Evolutionary conservation across 768 basidiomycete genomes (phyloP), one percentile per base, ranked within the genome.

Genomic region (Lactifluus subvellereus): DNA sequence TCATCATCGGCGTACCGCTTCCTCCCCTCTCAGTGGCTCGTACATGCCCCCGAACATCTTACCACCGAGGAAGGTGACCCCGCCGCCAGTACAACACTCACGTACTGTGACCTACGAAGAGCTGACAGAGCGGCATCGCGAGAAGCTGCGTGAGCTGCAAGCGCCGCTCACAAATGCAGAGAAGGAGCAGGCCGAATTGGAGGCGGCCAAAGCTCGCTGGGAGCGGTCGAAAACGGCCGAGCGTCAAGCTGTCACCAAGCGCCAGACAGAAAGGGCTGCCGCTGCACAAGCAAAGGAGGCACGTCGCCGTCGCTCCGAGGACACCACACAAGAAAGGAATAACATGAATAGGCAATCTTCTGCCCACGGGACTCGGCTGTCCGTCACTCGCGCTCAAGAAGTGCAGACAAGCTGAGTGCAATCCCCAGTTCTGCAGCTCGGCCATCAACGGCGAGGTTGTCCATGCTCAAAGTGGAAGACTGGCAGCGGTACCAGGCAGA

Each of bases 81-180:
- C 74, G 42, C 84, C 86, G 11, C 82, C 83, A 67, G 76, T 76
- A 27, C 77, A 83, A 3, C 75, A 78, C 30, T 73, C 77, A 45
- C 85, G 88, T 16, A 82, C 86, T 32, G 82, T 84, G 61, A 92
- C 93, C 2, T 91, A 89, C 71, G 94, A 95, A 73, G 92, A 96
- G 71, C 78, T 96, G 37, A 86, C 84, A 52, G 90, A 92, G 67
- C 80, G 93, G 18, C 94, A 96, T 69, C 83, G 89, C 54, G 86
- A 89, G 75, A 90, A 91, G 75, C 82, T 97, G 77, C 82, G 81
- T 38, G 84, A 85, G 69, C 72, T 97, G 66, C 94, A 97, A 75
- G 84, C 80, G 43, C 94, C 94, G 5, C 75, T 97, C 37, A 94
- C 89, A n/a, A 81, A 84, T 67, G 86, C 87, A 2, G 85, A 87